phyloP scores from a whole-genome alignment of 768 basidiomycete species.

The Astraeus odoratus region DNA sequence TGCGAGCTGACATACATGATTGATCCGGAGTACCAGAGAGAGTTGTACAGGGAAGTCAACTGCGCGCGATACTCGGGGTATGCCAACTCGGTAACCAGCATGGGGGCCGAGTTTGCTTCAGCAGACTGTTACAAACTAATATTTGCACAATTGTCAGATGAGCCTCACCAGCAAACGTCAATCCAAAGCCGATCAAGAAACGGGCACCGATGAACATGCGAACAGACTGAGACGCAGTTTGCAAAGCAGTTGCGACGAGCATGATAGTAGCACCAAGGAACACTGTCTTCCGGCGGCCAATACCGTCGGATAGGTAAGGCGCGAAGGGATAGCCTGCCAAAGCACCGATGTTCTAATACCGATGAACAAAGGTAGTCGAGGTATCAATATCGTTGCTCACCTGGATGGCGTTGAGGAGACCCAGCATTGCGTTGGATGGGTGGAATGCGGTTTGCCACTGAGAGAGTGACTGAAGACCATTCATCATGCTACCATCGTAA shows the following conservation, averaged over 20 bases:
- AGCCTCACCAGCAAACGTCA: constrained; percentile 55
- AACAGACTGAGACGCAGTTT: constrained; percentile 64
- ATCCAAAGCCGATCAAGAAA: constrained; percentile 71
- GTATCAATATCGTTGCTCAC: constrained; percentile 25
- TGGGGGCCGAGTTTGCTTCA: constrained; percentile 64
- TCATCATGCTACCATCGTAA: constrained; percentile 77
- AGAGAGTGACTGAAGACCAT: constrained; percentile 61
- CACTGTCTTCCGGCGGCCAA: constrained; percentile 62
- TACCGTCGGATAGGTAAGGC: constrained; percentile 63
- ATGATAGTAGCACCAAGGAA: constrained; percentile 68
- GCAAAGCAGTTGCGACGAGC: constrained; percentile 59
- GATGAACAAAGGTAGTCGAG: not conserved
- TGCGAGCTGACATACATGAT: constrained; percentile 49
- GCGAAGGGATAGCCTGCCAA: constrained; percentile 64
- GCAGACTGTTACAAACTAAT: constrained; percentile 4
- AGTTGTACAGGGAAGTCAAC: constrained; percentile 74
- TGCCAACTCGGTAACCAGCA: constrained; percentile 81
- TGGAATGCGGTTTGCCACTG: constrained; percentile 62
- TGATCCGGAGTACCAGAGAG: constrained; percentile 81
- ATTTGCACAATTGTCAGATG: not conserved
- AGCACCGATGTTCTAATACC: constrained; percentile 55
- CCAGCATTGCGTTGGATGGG: constrained; percentile 52
- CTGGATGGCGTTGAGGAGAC: constrained; percentile 71
- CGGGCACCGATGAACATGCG: constrained; percentile 80
- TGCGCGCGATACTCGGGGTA: constrained; percentile 79